A percentile compares a stretch with the other conserved stretches of the same genome.
Conservation (phyloP, 1,139 yeast species). For the Lodderomyces pseudojiufengensis region DNA sequence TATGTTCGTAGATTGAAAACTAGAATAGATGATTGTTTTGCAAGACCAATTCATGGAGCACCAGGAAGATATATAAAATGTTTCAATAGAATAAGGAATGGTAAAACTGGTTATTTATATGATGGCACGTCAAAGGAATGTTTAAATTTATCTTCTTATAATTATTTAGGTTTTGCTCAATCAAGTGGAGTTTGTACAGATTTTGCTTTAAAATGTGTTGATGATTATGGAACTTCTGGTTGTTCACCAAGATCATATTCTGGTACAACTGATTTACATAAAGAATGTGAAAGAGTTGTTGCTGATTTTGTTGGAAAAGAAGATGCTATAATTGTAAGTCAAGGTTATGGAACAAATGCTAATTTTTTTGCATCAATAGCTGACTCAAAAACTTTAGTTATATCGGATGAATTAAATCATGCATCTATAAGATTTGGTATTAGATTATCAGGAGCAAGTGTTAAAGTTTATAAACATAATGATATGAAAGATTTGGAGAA, state of each 20-base stretch:
- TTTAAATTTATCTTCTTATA: slow-evolving; percentile 84
- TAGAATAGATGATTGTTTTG: slow-evolving; percentile 91
- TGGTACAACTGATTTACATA: slow-evolving; percentile 78
- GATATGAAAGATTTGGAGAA: slow-evolving; percentile 81
- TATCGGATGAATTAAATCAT: slow-evolving; percentile 92
- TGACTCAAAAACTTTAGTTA: slow-evolving; percentile 83
- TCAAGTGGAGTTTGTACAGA: slow-evolving; percentile 90
- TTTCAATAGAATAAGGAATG: slow-evolving; percentile 67
- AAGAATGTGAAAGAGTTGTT: slow-evolving; percentile 67
- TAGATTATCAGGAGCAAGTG: slow-evolving; percentile 88
- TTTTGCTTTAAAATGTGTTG: slow-evolving; percentile 59
- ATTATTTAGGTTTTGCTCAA: slow-evolving; percentile 95
- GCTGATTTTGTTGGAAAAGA: slow-evolving; percentile 92
- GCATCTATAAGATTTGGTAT: slow-evolving; percentile 95
- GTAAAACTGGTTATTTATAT: slow-evolving; percentile 60
- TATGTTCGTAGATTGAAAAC: slow-evolving; percentile 88
- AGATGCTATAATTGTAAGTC: slow-evolving; percentile 78
- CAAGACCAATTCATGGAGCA: slow-evolving; percentile 93
- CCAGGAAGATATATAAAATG: slow-evolving; percentile 90
- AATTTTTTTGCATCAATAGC: slow-evolving; percentile 78
- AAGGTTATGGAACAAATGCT: slow-evolving; percentile 98
- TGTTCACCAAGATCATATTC: slow-evolving; percentile 73
- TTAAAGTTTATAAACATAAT: slow-evolving; percentile 89
- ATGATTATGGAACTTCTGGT: slow-evolving; percentile 69
- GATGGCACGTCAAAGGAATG: slow-evolving; percentile 76